Base-by-base conservation (phyloP, 2,329 filamentous ascomycete species). In the Neofusicoccum cordaticola region DNA sequence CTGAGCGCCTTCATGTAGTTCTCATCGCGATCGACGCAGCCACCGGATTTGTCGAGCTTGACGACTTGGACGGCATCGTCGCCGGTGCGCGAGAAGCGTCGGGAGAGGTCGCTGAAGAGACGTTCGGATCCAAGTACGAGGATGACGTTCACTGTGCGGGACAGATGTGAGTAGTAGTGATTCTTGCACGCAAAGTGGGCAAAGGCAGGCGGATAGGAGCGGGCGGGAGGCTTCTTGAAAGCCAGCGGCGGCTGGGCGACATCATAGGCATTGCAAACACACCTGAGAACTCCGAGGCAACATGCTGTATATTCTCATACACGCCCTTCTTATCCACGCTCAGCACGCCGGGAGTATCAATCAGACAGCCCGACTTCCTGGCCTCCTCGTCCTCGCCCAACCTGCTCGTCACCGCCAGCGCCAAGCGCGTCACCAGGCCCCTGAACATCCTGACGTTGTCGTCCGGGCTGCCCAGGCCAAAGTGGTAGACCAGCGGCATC, bases 401-500 rank as follows among this genome's bases (percentile, higher is more conserved):
- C 69, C 93, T 86, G 47, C 87, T 91, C 31, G 88, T 90, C 4
- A 92, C 90, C 8, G 91, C 89, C 17, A 94, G 84, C 0, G 92
- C 93, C 74, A 98, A 82, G 67, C 90, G 86, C 51, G 89, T 91
- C 27, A 91, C 81, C 66, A 97, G 80, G 12, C 88, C 85, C 72
- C 87, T 90, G 80, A 90, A 98, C 48, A 94, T 79, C 39, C 82
- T 84, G 0, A 85, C 44, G 66, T 92, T 90, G 57, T 92, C 90
- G 69, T 92, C 89, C 0, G 92, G 86, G 67, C 83, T 87, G 61
- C 86, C 83, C 67, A 90, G 82, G 15, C 95, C 94, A 75, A 91
- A 96, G 77, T 93, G 92, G 74, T 97, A 96, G 34, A 94, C 92
- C 62, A 99, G 80, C 4, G 95, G 95, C 70, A 97, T 83, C 81